Base-by-base conservation (phyloP, 2,329 filamentous ascomycete genomes). In the Tolypocladium inflatum region DNA sequence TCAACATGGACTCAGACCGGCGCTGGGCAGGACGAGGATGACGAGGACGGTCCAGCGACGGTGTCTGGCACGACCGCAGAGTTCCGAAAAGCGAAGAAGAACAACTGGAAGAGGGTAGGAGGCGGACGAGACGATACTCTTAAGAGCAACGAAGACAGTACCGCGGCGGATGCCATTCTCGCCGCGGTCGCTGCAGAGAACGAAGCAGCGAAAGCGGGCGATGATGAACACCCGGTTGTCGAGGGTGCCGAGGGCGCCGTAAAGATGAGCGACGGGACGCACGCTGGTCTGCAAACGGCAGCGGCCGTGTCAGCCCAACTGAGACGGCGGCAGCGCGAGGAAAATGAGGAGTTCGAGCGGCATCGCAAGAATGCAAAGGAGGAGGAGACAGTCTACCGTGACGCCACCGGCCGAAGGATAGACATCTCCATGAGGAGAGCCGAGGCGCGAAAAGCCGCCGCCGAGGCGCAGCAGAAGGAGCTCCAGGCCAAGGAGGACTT, bases 401-500 rank as follows among this genome's bases (percentile, higher is more conserved):
- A 99, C 73, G 94, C 95, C 13, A 94, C 89, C 3, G 94, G 94
- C 15, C 83, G 92, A n/a, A 87, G 96, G 57, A 92, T 99, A 62
- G 96, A 99, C 68, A 84, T 97, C 30, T 86, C 87, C 21, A 90
- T 96, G 88, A 91, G 90, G 72, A 83, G 92, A 30, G 92, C 91
- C 23, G 91, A 97, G 71, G 88, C 90, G 55, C 82, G 90, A n/a
- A 83, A 84, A 55, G 73, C 73, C 11, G 80, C 76, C 1, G 71
- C 72, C 5, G 90, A 89, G 64, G 88, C 87, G 1, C 87, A 91
- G 66, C 87, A 90, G 63, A 85, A 87, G 65, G 87, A 88, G 69
- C 75, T 78, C 35, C 82, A 83, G 57, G 87, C 86, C 61, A 79
- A 83, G 59, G 85, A 90, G 65, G 86, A 84, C 26, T 81, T 91